Conservation (phyloP, 768 basidiomycete genomes). For the Leccinum rimulosum region DNA sequence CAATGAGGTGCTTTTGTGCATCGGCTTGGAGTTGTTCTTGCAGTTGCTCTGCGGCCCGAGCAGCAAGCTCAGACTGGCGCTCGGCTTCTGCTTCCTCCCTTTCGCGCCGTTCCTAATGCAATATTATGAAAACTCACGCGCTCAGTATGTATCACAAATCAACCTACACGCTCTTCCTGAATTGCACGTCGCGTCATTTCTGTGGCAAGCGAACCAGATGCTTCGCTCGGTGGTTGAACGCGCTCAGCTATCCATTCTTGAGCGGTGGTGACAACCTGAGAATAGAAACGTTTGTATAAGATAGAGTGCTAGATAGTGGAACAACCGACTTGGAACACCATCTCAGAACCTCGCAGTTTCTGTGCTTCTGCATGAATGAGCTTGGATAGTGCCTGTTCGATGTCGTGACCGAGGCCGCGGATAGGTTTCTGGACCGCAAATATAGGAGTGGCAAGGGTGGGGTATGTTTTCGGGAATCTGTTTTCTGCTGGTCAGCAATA, state of each 20-base stretch:
- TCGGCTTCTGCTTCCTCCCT: slow-evolving; percentile 57
- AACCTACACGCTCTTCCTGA: slow-evolving; percentile 62
- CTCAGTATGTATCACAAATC: not conserved
- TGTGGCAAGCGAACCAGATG: slow-evolving; percentile 66
- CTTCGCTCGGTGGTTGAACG: slow-evolving; percentile 55
- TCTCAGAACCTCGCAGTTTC: slow-evolving; percentile 63
- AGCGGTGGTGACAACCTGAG: slow-evolving; percentile 60
- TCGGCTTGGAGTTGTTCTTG: slow-evolving; percentile 68
- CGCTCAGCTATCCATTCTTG: slow-evolving; percentile 70
- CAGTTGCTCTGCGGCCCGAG: slow-evolving; percentile 54
- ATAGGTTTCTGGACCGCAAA: slow-evolving; percentile 68
- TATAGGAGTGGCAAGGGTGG: slow-evolving; percentile 62
- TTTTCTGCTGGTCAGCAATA: slow-evolving; percentile 1
- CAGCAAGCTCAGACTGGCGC: slow-evolving; percentile 47
- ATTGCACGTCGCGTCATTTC: slow-evolving; percentile 75
- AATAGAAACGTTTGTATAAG: not conserved
- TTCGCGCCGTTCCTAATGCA: slow-evolving; percentile 47
- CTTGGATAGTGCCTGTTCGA: slow-evolving; percentile 55
- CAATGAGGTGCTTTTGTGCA: slow-evolving; percentile 47
- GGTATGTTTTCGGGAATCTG: slow-evolving; percentile 83
- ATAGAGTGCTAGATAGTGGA: not conserved
- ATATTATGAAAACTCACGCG: not conserved
- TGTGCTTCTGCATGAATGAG: slow-evolving; percentile 66
- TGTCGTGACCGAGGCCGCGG: slow-evolving; percentile 54
- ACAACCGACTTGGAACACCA: slow-evolving; percentile 69